Conservation (phyloP, 2,329 filamentous ascomycete species). For the Aspergillus niger region DNA sequence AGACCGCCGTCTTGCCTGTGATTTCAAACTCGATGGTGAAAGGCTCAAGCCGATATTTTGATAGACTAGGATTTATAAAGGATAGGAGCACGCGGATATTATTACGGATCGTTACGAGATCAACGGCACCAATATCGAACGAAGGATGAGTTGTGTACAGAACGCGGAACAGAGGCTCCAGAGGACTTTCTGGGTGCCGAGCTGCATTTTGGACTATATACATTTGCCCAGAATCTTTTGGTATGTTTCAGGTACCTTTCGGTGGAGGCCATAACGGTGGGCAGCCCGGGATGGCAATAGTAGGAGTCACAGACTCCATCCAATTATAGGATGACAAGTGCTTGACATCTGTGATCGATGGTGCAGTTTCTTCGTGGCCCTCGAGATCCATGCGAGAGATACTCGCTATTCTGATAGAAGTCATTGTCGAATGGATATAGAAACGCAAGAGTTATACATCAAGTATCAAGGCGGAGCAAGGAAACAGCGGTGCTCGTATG, state of each 20-base stretch:
- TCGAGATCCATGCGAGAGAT: neutral
- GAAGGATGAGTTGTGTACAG: neutral
- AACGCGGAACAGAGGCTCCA: conserved; percentile 5
- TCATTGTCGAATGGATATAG: neutral
- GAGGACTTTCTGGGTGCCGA: neutral
- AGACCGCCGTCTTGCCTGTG: conserved; percentile 40
- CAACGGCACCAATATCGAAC: conserved; percentile 22
- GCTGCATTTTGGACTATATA: conserved; percentile 6
- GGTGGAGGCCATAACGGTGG: conserved; percentile 35
- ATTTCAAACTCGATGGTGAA: conserved; percentile 50
- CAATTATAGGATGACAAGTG: conserved; percentile 55
- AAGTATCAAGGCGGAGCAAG: too few species aligned
- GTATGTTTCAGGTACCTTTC: neutral
- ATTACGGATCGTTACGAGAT: conserved; percentile 53
- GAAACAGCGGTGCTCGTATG: too few species aligned
- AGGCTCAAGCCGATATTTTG: conserved; percentile 27
- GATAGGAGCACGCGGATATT: conserved; percentile 53
- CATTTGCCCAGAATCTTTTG: conserved; percentile 1
- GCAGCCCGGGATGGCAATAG: conserved; percentile 51
- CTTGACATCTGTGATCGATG: conserved; percentile 30
- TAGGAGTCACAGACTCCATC: conserved; percentile 45
- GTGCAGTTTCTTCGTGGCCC: neutral
- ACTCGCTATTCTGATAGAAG: neutral
- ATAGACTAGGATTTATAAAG: conserved; percentile 40
- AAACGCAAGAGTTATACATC: too few species aligned